These are phyloP conservation scores for Penicillium polonicum DNA, from an alignment of 2,329 filamentous ascomycete genomes.

Conservation along the genomic window DNA sequence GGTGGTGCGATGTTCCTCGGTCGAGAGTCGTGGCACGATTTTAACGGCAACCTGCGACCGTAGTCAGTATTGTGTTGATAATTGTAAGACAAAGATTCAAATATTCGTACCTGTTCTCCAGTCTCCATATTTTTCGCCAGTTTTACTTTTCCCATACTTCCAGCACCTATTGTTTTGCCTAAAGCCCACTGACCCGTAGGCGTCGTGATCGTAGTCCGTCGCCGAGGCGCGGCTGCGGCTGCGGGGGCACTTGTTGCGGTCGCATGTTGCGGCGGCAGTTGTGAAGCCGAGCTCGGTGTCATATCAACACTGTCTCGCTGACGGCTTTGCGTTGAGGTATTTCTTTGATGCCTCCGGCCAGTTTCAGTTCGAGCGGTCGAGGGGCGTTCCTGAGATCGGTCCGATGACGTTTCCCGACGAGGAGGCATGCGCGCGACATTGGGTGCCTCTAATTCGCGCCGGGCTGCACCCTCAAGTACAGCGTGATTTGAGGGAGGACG, in stretches of 20 bases:
- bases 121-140: conserved; percentile 86
- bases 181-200: conserved; percentile 90
- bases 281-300: conserved; percentile 49
- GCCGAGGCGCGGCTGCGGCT: conserved; percentile 42
- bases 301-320: conserved; percentile 47
- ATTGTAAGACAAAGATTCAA: not conserved
- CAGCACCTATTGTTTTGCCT: conserved; percentile 94
- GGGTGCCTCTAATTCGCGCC: conserved; percentile 71
- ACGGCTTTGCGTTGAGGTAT: conserved; percentile 42
- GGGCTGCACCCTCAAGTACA: conserved; percentile 54
- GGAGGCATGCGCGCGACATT: conserved; percentile 60
- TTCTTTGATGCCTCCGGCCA: conserved; percentile 44
- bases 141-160: conserved; percentile 99
- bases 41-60: conserved; percentile 80
- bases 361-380: conserved; percentile 54
- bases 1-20: conserved; percentile 72
- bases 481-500: conserved; percentile 49
- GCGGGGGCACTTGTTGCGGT: conserved; percentile 32
- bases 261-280: conserved; percentile 53
- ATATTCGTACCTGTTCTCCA: conserved; percentile 71
- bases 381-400: conserved; percentile 50
- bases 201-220: conserved; percentile 81
- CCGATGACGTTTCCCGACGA: conserved; percentile 64
- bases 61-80: not conserved
- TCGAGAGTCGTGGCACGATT: conserved; percentile 87